Evolutionary conservation across 129 eudicot genomes (phyloP), one percentile per base, ranked within the genome.

Genomic region (Centella asiatica): DNA sequence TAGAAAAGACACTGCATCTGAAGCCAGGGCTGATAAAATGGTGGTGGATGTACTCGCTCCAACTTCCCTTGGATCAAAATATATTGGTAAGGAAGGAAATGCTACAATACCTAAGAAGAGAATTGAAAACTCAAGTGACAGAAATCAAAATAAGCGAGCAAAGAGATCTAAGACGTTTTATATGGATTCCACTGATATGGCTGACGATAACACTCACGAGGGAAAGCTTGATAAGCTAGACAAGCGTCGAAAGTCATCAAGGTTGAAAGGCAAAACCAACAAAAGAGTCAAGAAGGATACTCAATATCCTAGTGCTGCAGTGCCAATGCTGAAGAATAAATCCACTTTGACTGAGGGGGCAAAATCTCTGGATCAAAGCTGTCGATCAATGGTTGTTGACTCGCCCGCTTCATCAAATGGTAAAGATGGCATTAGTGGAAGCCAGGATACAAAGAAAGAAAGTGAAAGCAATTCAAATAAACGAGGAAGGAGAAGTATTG

Each of bases 51-150:
- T 55, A 34, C 59, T 72, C 18, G 34, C 67, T 57, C 22, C 32
- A 40, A 58, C 78, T 24, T 19, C 68, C 69, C 48, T 62, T 49
- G 60, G 24, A 52, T 32, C 15, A 31, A 25, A 76, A 40, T 24
- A 42, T 57, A 36, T 45, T 58, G 65, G 47, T 33, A 68, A 32
- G 39, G 65, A 39, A 33, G 60, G 56, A 54, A 62, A 69, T 72
- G 36, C 24, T 46, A 55, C 37, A 65, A 72, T 45, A 55, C 60
- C 60, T 14, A 70, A 58, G 55, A 89, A 76, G 82, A 80, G 87
- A 77, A 69, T 49, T 48, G 77, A 74, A 57, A 81, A 75, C 51
- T 37, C 77, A 45, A 57, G 44, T 39, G 71, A 75, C 55, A 70
- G 57, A 57, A 72, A 13, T 27, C 70, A 67, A 65, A 69, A 46